Base-by-base conservation (phyloP, 441 rosid species). In the Syzygium syzygioides region DNA sequence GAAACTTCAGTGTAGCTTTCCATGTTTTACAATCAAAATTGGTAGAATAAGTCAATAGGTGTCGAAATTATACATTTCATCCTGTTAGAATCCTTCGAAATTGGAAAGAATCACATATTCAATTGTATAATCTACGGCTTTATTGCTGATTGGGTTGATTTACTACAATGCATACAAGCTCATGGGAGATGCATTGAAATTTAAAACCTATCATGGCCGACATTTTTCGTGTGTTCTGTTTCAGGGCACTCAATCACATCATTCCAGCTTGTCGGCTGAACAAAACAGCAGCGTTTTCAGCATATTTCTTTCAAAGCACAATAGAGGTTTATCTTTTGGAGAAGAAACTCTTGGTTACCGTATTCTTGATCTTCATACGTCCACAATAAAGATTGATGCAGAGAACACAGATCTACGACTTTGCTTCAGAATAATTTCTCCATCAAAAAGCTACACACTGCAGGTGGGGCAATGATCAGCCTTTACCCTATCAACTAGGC, bases 361-460 rank as follows among this genome's bases (percentile, higher is more conserved):
- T 32, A 91, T 94, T 79, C 89, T 97, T 68, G 96, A 96, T 93
- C 98, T 97, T 89, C 94, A 86, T 79, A 96, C 96, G 57, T 94
- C 96, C 71, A 93, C 94, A 85, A 90, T 95, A 90, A 97, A 97
- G 92, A 88, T 96, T 90, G 98, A 97, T 25, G 95, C 98, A 66
- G 99, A 96, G 86, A 97, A 97, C 90, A 93, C 93, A 86, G 95
- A 95, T 93, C 91, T 96, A 86, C 94, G 98, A 86, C 97, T 97
- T 86, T 97, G 99, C 91, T 96, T 97, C 93, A 96, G 99, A 92
- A 93, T 97, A 89, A 94, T 97, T 89, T 95, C 98, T 87, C 99
- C 99, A 53, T 86, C 87, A 76, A 96, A 96, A 91, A 93, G 95
- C 66, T 96, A 93, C 92, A 96, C 98, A 79, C 92, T 97, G 89